Evolutionary conservation across 2,329 filamentous ascomycete genomes (phyloP), one percentile per base, ranked within the genome.

Genomic region (Aspergillus sclerotialis): DNA sequence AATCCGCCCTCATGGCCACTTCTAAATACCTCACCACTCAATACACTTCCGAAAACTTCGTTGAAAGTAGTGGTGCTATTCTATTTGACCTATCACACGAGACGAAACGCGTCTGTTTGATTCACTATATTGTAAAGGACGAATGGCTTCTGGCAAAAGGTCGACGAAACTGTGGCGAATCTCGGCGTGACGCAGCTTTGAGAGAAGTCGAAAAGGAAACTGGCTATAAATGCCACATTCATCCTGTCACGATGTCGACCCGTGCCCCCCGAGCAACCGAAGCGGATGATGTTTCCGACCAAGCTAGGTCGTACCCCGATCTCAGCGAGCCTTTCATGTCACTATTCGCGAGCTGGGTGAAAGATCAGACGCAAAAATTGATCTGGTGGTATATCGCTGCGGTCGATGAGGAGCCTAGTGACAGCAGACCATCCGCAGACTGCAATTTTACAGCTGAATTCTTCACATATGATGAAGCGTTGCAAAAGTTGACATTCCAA

Each of bases 1-100:
- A n/a, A n/a, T n/a, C n/a, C n/a, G n/a, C n/a, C n/a, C n/a, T n/a
- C 21, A 58, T 35, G 32, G 3, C 29, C 3, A 11, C 37, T 8
- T 32, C 37, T 10, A 4, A 17, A n/a, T 31, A 18, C 24, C 19
- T 26, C 10, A 35, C 32, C 10, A 16, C 1, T 15, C 30, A 35
- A 17, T 39, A 21, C 15, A 16, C 37, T 8, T 25, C 25, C n/a
- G 18, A n/a, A 4, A 4, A 30, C 6, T 33, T 36, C 19, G 29
- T 32, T 12, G 37, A 36, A 30, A 36, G 37, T 24, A 23, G 32
- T 21, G 37, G 33, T 4, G 33, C 32, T 6, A 14, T 39, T 13
- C 29, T 39, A 13, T 30, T 39, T n/a, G 17, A 35, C 23, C 29
- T 39, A 5, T 32, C 29, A 3, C 15, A 8, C 4, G 3, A 13